Evolutionary conservation across 2,329 filamentous ascomycete genomes (phyloP).

Genomic region (Sporothrix protearum): DNA sequence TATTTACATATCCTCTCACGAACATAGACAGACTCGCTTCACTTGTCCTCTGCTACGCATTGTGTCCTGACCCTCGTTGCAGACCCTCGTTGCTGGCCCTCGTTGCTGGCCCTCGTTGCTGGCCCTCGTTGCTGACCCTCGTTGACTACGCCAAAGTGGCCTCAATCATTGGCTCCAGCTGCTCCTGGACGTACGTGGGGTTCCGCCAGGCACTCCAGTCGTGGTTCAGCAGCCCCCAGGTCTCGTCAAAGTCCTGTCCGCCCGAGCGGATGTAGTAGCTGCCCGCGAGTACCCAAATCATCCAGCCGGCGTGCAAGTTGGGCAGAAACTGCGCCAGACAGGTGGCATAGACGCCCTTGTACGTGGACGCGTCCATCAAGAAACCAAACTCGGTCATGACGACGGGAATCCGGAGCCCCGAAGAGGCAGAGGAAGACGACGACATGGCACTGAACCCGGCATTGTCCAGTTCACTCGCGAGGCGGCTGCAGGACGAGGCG

Average conservation of each 20-base stretch:
- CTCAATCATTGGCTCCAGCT: conserved; percentile 42
- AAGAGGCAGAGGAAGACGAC: too few relatives aligned
- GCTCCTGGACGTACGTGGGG: conserved; percentile 41
- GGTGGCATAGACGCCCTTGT: conserved; percentile 48
- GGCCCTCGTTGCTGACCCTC: neutral
- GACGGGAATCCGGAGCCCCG: conserved; percentile 45
- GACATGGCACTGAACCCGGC: conserved; percentile 54
- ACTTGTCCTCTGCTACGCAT: conserved; percentile 19
- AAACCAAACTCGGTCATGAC: conserved; percentile 56
- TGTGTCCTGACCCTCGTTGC: neutral
- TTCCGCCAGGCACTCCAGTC: conserved; percentile 53
- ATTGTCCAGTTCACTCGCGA: conserved; percentile 46
- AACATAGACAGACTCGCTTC: neutral
- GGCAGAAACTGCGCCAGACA: conserved; percentile 52
- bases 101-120: neutral
- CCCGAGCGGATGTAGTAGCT: conserved; percentile 57
- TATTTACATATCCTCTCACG: neutral
- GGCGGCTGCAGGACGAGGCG: conserved; percentile 46
- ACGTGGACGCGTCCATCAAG: conserved; percentile 46
- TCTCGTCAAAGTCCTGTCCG: conserved; percentile 53
- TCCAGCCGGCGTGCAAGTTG: conserved; percentile 50
- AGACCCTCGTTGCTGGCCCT: neutral
- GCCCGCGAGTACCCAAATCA: conserved; percentile 56
- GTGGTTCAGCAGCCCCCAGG: conserved; percentile 54
- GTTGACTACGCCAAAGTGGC: conserved; percentile 28